phyloP scores from a whole-genome alignment of 2,329 filamentous ascomycete species.

The Ploettnerulaceae sp. region DNA sequence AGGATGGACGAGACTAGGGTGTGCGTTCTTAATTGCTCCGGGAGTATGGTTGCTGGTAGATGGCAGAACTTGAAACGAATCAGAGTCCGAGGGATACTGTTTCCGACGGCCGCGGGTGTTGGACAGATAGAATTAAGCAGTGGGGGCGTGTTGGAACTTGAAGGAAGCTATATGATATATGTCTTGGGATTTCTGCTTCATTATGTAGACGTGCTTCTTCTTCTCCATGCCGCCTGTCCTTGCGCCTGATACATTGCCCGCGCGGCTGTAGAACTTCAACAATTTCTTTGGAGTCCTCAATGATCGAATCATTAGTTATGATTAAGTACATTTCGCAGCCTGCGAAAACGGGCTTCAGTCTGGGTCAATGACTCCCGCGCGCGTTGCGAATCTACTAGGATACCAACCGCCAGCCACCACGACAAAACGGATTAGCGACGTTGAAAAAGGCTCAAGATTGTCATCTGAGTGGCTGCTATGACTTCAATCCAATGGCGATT shows the following conservation, averaged over 20 bases:
- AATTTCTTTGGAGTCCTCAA: conserved; percentile 6
- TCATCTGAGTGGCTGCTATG: conserved; percentile 25
- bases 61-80: conserved; percentile 10
- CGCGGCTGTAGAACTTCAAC: conserved; percentile 20
- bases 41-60: conserved; percentile 22
- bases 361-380: conserved; percentile 24
- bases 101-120: not conserved
- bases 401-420: conserved; percentile 25
- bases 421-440: conserved; percentile 13
- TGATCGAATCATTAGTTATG: conserved; percentile 22
- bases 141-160: conserved; percentile 1
- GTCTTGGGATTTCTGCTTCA: conserved; percentile 12
- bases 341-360: conserved; percentile 1
- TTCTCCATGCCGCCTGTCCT: conserved; percentile 11
- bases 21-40: conserved; percentile 14
- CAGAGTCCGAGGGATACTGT: conserved; percentile 1
- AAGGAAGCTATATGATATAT: not conserved
- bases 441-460: conserved; percentile 26
- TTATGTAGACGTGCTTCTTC: conserved; percentile 22
- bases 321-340: conserved; percentile 15
- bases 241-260: conserved; percentile 24
- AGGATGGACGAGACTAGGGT: conserved; percentile 11
- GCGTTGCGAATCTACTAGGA: conserved; percentile 16
- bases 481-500: conserved; percentile 16
- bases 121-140: not conserved